phyloP scores from a whole-genome alignment of 306 rosid genomes.

The Lathyrus tuberosus region DNA sequence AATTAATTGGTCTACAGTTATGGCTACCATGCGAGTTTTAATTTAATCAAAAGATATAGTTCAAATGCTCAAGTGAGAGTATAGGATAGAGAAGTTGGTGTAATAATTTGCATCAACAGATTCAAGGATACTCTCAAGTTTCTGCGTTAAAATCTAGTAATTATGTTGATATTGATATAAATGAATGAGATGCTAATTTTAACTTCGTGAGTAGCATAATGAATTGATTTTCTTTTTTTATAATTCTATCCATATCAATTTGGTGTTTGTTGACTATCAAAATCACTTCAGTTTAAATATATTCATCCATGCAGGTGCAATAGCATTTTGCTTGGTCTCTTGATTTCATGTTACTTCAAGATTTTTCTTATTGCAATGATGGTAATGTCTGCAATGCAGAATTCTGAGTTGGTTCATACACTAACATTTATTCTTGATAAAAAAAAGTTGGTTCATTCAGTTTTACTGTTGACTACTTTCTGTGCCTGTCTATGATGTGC shows the following conservation, averaged over 20 bases:
- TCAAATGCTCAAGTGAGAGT: conserved; percentile 21
- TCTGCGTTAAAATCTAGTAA: conserved; percentile 26
- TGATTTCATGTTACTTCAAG: conserved; percentile 88
- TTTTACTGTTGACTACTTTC: conserved; percentile 16
- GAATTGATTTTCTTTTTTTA: not conserved
- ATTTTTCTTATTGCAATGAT: conserved; percentile 75
- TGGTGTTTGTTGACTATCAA: conserved; percentile 28
- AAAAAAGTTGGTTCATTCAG: not conserved
- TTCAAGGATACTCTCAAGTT: not conserved
- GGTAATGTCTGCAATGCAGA: conserved; percentile 51
- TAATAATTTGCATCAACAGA: conserved; percentile 15
- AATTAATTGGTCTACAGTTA: not conserved
- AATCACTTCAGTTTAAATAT: conserved; percentile 36
- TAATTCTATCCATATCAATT: conserved; percentile 13
- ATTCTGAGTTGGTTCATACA: conserved; percentile 8
- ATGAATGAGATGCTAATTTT: not conserved
- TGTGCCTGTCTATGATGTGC: not conserved
- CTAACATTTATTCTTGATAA: not conserved
- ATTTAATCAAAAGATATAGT: conserved; percentile 13
- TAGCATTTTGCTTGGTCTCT: conserved; percentile 65
- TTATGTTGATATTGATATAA: conserved; percentile 17
- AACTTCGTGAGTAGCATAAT: conserved; percentile 25
- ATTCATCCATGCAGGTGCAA: conserved; percentile 51
- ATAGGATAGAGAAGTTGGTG: conserved; percentile 5
- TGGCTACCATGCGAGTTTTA: conserved; percentile 11